A percentile compares a stretch with the other conserved stretches of the same genome.
Evolutionary conservation across 306 rosid species (phyloP).

Genomic region (Ormosia emarginata): DNA sequence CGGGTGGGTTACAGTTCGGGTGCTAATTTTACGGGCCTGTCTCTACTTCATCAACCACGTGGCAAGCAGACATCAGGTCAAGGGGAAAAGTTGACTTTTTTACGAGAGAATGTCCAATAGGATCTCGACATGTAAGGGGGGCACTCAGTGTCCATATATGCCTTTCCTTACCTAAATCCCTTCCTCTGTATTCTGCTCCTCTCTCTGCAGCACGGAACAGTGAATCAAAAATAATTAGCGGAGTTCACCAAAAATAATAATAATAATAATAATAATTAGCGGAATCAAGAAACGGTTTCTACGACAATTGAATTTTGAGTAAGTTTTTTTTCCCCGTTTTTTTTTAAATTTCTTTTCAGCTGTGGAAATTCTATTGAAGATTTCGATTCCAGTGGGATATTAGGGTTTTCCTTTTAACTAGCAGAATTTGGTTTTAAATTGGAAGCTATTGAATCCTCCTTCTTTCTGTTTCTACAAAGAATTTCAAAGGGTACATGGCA

Average conservation of each 20-base stretch:
- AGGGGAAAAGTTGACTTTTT: slow-evolving; percentile 44
- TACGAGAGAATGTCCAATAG: neutral
- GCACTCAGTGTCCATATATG: slow-evolving; percentile 50
- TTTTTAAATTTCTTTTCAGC: neutral
- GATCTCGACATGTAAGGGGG: slow-evolving; percentile 21
- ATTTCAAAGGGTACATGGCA: neutral
- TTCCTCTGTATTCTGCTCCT: slow-evolving; percentile 32
- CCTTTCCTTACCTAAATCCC: slow-evolving; percentile 42
- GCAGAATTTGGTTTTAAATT: neutral
- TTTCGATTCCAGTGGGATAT: slow-evolving; percentile 17
- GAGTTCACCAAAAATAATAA: neutral
- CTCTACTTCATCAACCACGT: slow-evolving; percentile 37
- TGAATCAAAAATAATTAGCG: neutral
- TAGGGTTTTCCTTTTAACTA: slow-evolving; percentile 33
- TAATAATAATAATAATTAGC: neutral
- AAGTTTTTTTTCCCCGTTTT: slow-evolving; percentile 23
- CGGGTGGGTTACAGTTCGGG: slow-evolving; percentile 23
- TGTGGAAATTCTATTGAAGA: neutral
- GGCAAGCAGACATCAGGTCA: slow-evolving; percentile 7
- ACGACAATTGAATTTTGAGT: slow-evolving; percentile 51
- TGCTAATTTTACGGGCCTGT: slow-evolving; percentile 19
- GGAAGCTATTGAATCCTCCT: neutral
- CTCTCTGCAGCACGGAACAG: slow-evolving; percentile 18
- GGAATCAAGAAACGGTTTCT: slow-evolving; percentile 6
- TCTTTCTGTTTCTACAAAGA: neutral